Conservation (phyloP, 2,329 filamentous ascomycete genomes). For the Penicillium glabrum region DNA sequence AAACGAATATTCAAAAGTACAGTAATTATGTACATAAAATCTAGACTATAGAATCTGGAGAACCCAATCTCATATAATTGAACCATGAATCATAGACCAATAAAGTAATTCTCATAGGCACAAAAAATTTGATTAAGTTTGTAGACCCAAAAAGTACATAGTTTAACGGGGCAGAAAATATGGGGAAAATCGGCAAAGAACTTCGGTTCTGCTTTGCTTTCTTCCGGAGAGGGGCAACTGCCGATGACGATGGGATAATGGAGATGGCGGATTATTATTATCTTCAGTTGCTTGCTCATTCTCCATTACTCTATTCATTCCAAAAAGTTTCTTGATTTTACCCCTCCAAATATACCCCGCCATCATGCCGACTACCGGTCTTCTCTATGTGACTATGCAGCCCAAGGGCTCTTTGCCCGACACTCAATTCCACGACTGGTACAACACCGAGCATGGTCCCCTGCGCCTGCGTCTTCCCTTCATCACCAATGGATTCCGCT, state of each 20-base stretch:
- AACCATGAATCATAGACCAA: neutral
- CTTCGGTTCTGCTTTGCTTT: constrained; percentile 24
- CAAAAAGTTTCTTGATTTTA: neutral
- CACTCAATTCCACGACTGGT: constrained; percentile 84
- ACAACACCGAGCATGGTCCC: constrained; percentile 90
- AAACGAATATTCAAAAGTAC: constrained; percentile 10
- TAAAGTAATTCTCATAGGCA: neutral
- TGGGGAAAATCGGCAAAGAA: constrained; percentile 22
- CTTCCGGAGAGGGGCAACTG: constrained; percentile 21
- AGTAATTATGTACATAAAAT: constrained; percentile 1
- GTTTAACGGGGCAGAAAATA: neutral
- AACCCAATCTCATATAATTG: neutral
- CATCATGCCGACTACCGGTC: constrained; percentile 55
- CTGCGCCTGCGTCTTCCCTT: constrained; percentile 73
- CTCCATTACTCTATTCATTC: neutral
- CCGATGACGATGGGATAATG: constrained; percentile 2
- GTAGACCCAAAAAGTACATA: neutral
- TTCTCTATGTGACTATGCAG: constrained; percentile 86
- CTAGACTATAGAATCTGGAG: constrained; percentile 1
- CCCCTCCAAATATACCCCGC: neutral
- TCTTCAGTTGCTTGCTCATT: neutral
- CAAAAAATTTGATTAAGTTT: neutral
- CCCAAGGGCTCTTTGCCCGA: constrained; percentile 65
- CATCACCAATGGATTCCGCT: constrained; percentile 76
- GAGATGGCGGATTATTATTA: neutral